Base-by-base conservation (phyloP, 768 basidiomycete genomes). In the Phanerodontia chrysosporium region DNA sequence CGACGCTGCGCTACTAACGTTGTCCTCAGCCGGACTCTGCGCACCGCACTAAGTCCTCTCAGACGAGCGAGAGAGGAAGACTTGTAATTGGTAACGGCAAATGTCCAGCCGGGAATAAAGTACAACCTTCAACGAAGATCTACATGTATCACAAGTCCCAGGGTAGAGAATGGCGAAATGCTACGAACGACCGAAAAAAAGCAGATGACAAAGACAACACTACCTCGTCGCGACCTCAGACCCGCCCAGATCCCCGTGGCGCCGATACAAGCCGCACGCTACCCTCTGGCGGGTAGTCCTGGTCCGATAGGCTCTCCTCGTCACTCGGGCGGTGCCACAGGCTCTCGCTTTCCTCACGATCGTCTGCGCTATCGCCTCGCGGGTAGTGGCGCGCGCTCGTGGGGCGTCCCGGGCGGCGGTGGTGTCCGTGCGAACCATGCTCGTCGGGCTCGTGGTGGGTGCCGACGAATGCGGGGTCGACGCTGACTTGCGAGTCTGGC, bases 301-400 rank as follows among this genome's bases (percentile, higher is more conserved):
- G 49, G 16, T 22, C 25, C 18, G 45, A 30, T 27, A 32, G 52
- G 58, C 44, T 61, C 62, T 62, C 65, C 27, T 61, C 63, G 21
- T 58, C 42, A 52, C 67, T 64, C 12, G 42, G 57, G 28, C 63
- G 45, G 21, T 62, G 61, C 64, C 61, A 68, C 9, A 72, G 60
- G 44, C 66, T 65, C 55, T 60, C 60, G 57, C 68, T 72, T 64
- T 72, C 69, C 57, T 69, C 69, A 36, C 52, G 60, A 57, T 72
- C 70, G 30, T 67, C 67, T 5, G 63, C 62, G 4, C 56, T 53
- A 35, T 62, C 56, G 27, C 67, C 65, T 14, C 60, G 58, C 4
- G 70, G 70, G 45, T 72, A 72, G 30, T 66, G 45, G 30, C 64
- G 58, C 14, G 46, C 62, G 42, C 45, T 48, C 35, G 55, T 59